Conservation (phyloP, 2,329 filamentous ascomycete genomes). For the Alternaria novae-zelandiae region DNA sequence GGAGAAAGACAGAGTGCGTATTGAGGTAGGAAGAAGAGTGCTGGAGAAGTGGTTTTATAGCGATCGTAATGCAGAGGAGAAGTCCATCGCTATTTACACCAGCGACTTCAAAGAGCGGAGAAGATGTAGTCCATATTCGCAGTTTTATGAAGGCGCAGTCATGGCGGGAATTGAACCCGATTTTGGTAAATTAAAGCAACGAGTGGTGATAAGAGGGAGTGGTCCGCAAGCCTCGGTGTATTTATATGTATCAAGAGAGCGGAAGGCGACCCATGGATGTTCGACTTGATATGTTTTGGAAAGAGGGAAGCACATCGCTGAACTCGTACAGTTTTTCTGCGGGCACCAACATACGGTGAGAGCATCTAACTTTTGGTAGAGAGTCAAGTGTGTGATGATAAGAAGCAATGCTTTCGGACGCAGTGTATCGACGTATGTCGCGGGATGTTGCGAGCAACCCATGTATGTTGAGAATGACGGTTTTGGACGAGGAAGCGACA, state of each 20-base stretch:
- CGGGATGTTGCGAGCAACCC: too few relatives aligned
- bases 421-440: too few relatives aligned
- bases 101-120: too few relatives aligned
- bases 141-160: too few relatives aligned
- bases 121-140: too few relatives aligned
- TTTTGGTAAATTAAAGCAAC: too few relatives aligned
- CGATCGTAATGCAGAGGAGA: background rate
- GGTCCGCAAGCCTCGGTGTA: background rate
- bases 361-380: background rate
- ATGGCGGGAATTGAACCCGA: too few relatives aligned
- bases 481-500: background rate
- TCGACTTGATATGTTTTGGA: too few relatives aligned
- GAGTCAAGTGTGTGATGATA: background rate
- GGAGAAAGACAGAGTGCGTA: background rate
- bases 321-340: too few relatives aligned
- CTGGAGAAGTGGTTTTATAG: background rate
- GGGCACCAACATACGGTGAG: background rate
- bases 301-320: too few relatives aligned
- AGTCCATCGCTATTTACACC: too few relatives aligned
- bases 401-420: background rate
- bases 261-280: background rate
- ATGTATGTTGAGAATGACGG: too few relatives aligned
- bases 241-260: background rate
- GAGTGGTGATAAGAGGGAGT: background rate
- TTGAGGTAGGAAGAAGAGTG: background rate